Conservation (phyloP, 306 rosid genomes). For the Prunus dulcis region DNA sequence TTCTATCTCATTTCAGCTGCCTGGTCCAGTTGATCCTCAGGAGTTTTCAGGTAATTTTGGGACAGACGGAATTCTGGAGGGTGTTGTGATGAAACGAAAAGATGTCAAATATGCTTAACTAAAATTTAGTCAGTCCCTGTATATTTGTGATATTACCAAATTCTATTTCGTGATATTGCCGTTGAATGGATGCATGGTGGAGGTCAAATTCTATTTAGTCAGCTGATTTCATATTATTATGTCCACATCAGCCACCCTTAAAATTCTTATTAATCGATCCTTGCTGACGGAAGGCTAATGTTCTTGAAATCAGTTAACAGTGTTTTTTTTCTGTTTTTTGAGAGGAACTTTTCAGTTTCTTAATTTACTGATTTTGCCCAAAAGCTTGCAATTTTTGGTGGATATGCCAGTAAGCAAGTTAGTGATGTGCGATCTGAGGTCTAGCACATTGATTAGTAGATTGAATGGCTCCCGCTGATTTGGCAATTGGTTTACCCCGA, state of each 20-base stretch:
- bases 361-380: no score
- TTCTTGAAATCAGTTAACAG: no score
- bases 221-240: background rate
- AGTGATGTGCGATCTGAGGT: no score
- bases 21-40: conserved; percentile 37
- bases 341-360: no score
- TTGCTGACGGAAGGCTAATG: no score
- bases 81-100: conserved; percentile 30
- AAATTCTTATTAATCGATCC: no score
- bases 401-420: no score
- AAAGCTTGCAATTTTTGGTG: no score
- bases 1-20: conserved; percentile 41
- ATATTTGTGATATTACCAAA: background rate
- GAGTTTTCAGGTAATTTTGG: conserved; percentile 37
- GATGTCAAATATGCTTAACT: background rate
- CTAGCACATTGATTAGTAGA: no score
- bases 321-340: no score
- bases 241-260: background rate
- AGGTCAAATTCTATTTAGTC: background rate
- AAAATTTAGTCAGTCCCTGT: background rate
- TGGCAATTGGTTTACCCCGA: no score
- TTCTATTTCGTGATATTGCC: background rate
- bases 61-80: conserved; percentile 39
- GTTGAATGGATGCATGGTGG: background rate
- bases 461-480: no score